Evolutionary conservation across 1,284 basidiomycete genomes (phyloP).

Genomic region (Trametes pubescens): DNA sequence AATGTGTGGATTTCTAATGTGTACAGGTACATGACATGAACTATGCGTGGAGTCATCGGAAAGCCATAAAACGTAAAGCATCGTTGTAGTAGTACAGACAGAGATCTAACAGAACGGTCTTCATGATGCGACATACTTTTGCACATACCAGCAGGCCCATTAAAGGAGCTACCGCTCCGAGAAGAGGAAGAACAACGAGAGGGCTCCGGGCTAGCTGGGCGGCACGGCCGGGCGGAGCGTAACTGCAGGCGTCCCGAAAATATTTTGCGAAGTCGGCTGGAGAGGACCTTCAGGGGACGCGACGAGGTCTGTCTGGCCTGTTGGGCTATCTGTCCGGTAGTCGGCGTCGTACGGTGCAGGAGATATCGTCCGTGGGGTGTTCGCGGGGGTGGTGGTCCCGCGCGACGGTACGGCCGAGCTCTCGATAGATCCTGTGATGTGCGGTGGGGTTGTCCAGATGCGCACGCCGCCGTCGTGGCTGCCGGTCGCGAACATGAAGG

Average conservation of each 20-base stretch:
- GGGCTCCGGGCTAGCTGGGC: constrained; percentile 13
- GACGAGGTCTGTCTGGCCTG: constrained; percentile 11
- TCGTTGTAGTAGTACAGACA: constrained; percentile 23
- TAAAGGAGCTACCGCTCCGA: neutral
- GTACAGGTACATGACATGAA: constrained; percentile 22
- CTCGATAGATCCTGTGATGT: constrained; percentile 17
- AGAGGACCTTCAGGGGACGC: constrained; percentile 3
- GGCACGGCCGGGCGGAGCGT: neutral
- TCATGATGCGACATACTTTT: constrained; percentile 22
- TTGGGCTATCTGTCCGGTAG: constrained; percentile 30
- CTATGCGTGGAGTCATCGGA: constrained; percentile 11
- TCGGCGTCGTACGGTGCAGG: constrained; percentile 35
- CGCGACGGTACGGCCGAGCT: constrained; percentile 31
- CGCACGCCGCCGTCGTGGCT: constrained; percentile 77
- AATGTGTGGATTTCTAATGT: constrained; percentile 1
- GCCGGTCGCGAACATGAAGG: constrained; percentile 83
- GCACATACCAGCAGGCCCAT: constrained; percentile 12
- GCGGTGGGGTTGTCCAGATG: constrained; percentile 62
- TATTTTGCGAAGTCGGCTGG: neutral
- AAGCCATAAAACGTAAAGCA: constrained; percentile 17
- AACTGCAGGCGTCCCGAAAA: neutral
- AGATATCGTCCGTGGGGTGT: constrained; percentile 36
- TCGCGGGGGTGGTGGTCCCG: constrained; percentile 34
- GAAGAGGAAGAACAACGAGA: neutral
- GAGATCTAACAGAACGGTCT: constrained; percentile 7